Evolutionary conservation across 495 filamentous ascomycete genomes (phyloP).

Genomic region (Delitschia confertaspora): DNA sequence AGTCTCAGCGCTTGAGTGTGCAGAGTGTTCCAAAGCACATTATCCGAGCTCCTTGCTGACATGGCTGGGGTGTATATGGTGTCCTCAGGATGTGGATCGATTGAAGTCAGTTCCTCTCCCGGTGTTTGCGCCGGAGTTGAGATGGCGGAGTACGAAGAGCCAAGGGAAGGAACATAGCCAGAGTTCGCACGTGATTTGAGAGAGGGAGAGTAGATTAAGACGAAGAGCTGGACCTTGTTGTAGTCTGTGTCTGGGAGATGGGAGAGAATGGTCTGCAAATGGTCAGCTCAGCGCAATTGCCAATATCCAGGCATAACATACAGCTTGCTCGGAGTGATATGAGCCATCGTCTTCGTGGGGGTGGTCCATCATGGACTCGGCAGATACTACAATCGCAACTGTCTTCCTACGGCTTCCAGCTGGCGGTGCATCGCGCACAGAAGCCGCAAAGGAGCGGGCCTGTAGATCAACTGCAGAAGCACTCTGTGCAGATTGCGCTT

Average conservation of each 20-base stretch:
- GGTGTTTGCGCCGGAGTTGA: conserved; percentile 61
- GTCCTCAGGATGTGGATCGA: conserved; percentile 38
- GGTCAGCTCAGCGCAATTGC: conserved; percentile 27
- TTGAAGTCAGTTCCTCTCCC: conserved; percentile 49
- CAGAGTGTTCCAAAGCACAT: conserved; percentile 58
- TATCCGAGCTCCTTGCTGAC: conserved; percentile 30
- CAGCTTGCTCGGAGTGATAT: conserved; percentile 65
- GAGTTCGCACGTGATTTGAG: conserved; percentile 46
- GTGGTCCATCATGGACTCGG: conserved; percentile 49
- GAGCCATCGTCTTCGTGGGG: conserved; percentile 48
- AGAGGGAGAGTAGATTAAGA: conserved; percentile 78
- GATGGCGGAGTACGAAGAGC: conserved; percentile 84
- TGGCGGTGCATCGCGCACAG: conserved; percentile 29
- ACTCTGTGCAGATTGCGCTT: conserved; percentile 22
- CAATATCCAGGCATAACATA: conserved; percentile 39
- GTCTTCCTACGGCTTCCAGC: conserved; percentile 52
- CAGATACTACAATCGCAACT: conserved; percentile 77
- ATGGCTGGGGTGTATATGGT: conserved; percentile 23
- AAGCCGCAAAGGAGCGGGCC: conserved; percentile 22
- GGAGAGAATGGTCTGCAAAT: conserved; percentile 69
- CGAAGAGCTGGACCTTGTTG: conserved; percentile 61
- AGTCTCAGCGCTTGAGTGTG: conserved; percentile 66
- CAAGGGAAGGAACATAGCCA: conserved; percentile 51
- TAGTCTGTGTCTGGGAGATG: conserved; percentile 68
- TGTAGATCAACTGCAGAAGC: conserved; percentile 22